Percentiles rank a stretch among this genome's conserved stretches.
Conservation (phyloP, 2,329 filamentous ascomycete genomes). For the Cladosporium velox region DNA sequence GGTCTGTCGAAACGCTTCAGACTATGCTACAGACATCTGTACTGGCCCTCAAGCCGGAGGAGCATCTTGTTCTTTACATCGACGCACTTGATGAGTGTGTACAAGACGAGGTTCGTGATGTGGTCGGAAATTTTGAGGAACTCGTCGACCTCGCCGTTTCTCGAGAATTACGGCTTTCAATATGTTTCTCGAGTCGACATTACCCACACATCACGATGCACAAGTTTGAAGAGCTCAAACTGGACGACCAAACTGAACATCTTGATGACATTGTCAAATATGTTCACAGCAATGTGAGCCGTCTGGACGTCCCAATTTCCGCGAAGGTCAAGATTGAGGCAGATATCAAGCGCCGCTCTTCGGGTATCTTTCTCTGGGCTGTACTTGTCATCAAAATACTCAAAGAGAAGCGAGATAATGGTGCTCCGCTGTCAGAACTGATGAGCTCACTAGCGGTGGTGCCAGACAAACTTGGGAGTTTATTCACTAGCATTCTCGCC, state of each 20-base stretch:
- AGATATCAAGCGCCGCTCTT: background rate
- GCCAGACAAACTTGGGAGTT: background rate
- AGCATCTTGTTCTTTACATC: background rate
- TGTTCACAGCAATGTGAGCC: background rate
- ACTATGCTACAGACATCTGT: background rate
- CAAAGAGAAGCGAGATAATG: background rate
- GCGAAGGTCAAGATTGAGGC: background rate
- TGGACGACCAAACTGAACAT: background rate
- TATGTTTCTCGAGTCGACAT: conserved; percentile 15
- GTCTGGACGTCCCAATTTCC: background rate
- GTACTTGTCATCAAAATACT: background rate
- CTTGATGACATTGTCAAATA: background rate
- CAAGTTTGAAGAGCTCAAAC: background rate
- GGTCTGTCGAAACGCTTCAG: background rate
- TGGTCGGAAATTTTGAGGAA: background rate
- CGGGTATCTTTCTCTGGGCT: background rate
- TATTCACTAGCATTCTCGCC: background rate
- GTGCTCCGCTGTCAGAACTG: background rate
- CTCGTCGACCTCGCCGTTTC: background rate
- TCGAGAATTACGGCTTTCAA: background rate
- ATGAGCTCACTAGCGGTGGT: background rate
- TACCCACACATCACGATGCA: conserved; percentile 9
- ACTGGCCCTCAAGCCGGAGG: background rate
- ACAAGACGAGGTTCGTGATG: background rate
- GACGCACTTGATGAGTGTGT: conserved; percentile 19